Evolutionary conservation across 805 yeast genomes (phyloP), one percentile per base, ranked within the genome.

Genomic region (Wickerhamomyces chaumierensis): DNA sequence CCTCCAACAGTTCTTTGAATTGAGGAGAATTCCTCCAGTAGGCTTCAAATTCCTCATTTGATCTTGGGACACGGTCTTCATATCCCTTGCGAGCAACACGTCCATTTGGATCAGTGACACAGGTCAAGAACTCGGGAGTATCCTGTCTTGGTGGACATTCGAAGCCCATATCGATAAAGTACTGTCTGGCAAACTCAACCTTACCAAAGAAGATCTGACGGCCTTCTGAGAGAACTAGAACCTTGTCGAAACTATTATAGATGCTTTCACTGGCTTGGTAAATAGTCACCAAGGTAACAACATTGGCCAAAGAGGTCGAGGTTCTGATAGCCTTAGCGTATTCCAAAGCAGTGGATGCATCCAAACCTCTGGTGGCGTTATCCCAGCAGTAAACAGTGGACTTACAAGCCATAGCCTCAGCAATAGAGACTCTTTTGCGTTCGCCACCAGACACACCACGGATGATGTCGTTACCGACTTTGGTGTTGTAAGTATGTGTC

Each of bases 371-470:
- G 5, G 94, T 84, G 5, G 90, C 81, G 52, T 84, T 84, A 63
- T 83, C 88, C 75, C 83, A 79, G 58, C 82, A 75, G 46, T 71
- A 78, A 37, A 80, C 64, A 36, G 72, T 62, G 25, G 85, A 80
- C 21, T 78, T 74, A 36, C 78, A 67, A 35, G 81, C 70, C 35
- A 80, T 62, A 2, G 82, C 82, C 59, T 83, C 94, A 11, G 87
- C 85, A 49, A 83, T 77, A 11, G 90, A 79, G 3, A 83, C 90
- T 63, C 94, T 73, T 60, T 82, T 81, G 47, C 94, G 66, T 61
- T 83, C 92, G 66, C 94, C 92, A 52, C 94, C 90, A 37, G 90
- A 78, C 31, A 80, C 83, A 62, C 86, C 83, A 55, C 84, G 69
- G 25, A 79, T 68, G 33, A 69, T 63, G 43, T 75, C 81, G 51